phyloP scores from a whole-genome alignment of 2,329 filamentous ascomycete species.

The Harringtonia lauricola region DNA sequence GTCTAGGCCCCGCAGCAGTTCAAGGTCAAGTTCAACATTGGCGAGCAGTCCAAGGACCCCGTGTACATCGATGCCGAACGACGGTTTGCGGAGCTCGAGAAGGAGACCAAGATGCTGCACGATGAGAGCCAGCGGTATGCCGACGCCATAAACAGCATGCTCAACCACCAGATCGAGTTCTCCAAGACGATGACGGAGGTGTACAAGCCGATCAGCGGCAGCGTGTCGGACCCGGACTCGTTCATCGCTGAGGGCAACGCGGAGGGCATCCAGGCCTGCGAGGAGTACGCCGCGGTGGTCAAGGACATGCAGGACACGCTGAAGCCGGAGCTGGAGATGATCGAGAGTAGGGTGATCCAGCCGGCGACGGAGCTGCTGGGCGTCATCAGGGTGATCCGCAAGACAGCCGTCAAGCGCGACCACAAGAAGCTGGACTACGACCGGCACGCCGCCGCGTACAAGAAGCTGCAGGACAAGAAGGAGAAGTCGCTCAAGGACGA shows the following conservation, averaged over 20 bases:
- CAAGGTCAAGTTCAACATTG: constrained; percentile 87
- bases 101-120: constrained; percentile 91
- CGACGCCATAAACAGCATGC: constrained; percentile 95
- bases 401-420: constrained; percentile 78
- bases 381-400: constrained; percentile 91
- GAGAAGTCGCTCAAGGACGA: constrained; percentile 94
- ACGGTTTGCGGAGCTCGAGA: constrained; percentile 87
- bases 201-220: constrained; percentile 95
- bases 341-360: constrained; percentile 79
- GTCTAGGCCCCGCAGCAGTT: constrained; percentile 75
- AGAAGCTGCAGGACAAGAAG: constrained; percentile 96
- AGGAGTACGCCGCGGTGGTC: constrained; percentile 90
- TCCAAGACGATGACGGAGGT: constrained; percentile 92
- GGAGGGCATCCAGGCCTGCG: constrained; percentile 88
- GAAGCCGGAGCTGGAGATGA: constrained; percentile 92
- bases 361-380: constrained; percentile 89
- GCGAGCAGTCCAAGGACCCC: constrained; percentile 88
- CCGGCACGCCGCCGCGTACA: constrained; percentile 68
- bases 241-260: constrained; percentile 74
- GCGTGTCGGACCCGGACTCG: constrained; percentile 84
- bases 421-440: constrained; percentile 98
- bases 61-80: constrained; percentile 93
- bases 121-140: constrained; percentile 98
- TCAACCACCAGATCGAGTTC: constrained; percentile 95
- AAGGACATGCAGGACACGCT: constrained; percentile 82